These are phyloP conservation scores for Capsicum pubescens DNA, from an alignment of 257 asterid genomes.

Conservation along the genomic window DNA sequence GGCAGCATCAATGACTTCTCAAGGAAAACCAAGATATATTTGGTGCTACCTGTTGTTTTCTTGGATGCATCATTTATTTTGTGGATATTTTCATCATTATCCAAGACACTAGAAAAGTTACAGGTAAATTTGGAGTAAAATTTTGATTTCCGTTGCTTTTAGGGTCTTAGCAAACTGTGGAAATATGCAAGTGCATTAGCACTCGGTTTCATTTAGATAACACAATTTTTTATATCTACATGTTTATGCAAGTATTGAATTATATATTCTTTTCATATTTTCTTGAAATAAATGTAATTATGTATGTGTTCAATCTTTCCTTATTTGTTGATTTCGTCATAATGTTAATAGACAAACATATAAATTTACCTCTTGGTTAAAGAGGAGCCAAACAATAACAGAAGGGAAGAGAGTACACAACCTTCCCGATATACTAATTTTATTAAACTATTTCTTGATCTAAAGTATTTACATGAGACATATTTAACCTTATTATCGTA, in stretches of 20 bases:
- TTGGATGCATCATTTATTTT: conserved; percentile 47
- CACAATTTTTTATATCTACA: neutral
- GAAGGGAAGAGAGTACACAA: neutral
- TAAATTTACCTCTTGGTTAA: neutral
- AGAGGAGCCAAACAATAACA: neutral
- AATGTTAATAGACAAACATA: neutral
- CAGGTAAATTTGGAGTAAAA: conserved; percentile 41
- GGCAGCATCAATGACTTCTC: conserved; percentile 50
- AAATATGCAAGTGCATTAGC: neutral
- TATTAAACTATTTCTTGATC: conserved; percentile 4
- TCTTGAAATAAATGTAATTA: neutral
- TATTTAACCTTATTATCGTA: neutral
- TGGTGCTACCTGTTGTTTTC: conserved; percentile 48
- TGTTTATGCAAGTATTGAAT: neutral
- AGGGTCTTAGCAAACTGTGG: conserved; percentile 9
- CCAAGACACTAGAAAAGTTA: conserved; percentile 48
- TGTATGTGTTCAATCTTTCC: neutral
- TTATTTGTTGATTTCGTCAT: neutral
- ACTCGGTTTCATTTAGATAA: neutral
- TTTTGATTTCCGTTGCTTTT: neutral
- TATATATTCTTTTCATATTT: neutral
- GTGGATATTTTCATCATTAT: conserved; percentile 51
- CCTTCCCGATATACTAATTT: neutral
- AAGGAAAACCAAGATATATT: conserved; percentile 44
- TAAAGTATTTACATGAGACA: neutral